Evolutionary conservation across 1,284 basidiomycete genomes (phyloP), one percentile per base, ranked within the genome.

Genomic region (Blastosporella zonata): DNA sequence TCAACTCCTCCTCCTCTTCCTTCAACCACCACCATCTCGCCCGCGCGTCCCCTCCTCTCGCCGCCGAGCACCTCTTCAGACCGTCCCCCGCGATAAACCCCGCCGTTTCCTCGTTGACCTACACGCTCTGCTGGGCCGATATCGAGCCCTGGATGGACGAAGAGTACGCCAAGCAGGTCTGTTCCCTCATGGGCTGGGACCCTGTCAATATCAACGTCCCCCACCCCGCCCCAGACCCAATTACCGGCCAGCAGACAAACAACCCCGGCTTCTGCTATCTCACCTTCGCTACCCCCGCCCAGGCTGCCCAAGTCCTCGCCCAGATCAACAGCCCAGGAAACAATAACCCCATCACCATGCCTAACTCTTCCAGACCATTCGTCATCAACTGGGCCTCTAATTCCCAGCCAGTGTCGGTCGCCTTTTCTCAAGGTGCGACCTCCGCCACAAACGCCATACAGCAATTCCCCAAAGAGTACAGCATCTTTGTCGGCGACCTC

Each of bases 61-160:
- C 50, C 51, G 40, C 46, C 56, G 41, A 57, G 49, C 54, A 61
- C 34, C 49, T 64, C 52, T 62, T 62, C 43, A 70, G 60, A 59
- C 62, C 48, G 40, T 58, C 35, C 43, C 64, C 53, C 58, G 61
- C 54, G 35, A 52, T 66, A 60, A 40, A 58, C 59, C 49, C 54
- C 58, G 35, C 53, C 59, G 15, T 54, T 62, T 42, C 56, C 64
- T 69, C 46, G 49, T 58, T 47, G 41, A 72, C 73, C 55, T 75
- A 75, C 33, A 84, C 85, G 18, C 81, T 92, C 52, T 87, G 82
- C 75, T 89, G 90, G 84, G 81, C 82, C 59, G 84, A 88, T 62
- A 77, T 92, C 49, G 90, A 93, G 67, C 82, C 85, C 59, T 93
- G 90, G 90, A 93, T 93, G 90, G 90, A 92, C 70, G 89, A 90